Evolutionary conservation across 805 yeast species (phyloP).

Genomic region (Tetrapisispora fleetii): DNA sequence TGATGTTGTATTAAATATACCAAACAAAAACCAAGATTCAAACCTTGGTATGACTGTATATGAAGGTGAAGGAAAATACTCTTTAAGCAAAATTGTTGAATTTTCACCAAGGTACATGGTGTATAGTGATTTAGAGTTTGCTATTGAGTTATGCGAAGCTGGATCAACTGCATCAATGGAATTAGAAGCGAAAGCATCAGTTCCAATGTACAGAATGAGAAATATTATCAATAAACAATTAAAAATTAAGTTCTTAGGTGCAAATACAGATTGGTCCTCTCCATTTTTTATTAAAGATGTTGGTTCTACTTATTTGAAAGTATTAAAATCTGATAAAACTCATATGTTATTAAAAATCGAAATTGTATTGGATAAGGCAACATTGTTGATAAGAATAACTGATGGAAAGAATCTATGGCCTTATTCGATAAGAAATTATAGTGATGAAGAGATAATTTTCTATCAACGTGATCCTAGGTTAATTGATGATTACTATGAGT

Average conservation of each 20-base stretch:
- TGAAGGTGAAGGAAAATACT: slow-evolving; percentile 82
- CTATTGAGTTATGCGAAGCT: slow-evolving; percentile 53
- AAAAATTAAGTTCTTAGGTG: slow-evolving; percentile 46
- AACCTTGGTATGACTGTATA: slow-evolving; percentile 64
- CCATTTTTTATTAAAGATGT: slow-evolving; percentile 78
- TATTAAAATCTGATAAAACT: slow-evolving; percentile 51
- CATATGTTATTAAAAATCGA: slow-evolving; percentile 66
- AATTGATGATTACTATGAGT: slow-evolving; percentile 24
- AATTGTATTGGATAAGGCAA: slow-evolving; percentile 67
- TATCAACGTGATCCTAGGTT: slow-evolving; percentile 73
- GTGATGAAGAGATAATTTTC: slow-evolving; percentile 74
- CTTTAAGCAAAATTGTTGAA: slow-evolving; percentile 64
- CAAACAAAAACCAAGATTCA: slow-evolving; percentile 48
- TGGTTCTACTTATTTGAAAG: slow-evolving; percentile 70
- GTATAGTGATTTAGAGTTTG: slow-evolving; percentile 47
- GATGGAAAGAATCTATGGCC: slow-evolving; percentile 85
- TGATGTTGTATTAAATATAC: slow-evolving; percentile 43
- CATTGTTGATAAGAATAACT: slow-evolving; percentile 64
- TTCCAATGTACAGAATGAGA: slow-evolving; percentile 57
- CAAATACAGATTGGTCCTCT: slow-evolving; percentile 67
- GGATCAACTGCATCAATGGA: slow-evolving; percentile 47
- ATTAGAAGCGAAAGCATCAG: slow-evolving; percentile 38
- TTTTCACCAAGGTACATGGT: slow-evolving; percentile 77
- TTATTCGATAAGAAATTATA: slow-evolving; percentile 79
- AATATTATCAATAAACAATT: slow-evolving; percentile 47